phyloP scores from a whole-genome alignment of 257 asterid species.

The Apocynum venetum region DNA sequence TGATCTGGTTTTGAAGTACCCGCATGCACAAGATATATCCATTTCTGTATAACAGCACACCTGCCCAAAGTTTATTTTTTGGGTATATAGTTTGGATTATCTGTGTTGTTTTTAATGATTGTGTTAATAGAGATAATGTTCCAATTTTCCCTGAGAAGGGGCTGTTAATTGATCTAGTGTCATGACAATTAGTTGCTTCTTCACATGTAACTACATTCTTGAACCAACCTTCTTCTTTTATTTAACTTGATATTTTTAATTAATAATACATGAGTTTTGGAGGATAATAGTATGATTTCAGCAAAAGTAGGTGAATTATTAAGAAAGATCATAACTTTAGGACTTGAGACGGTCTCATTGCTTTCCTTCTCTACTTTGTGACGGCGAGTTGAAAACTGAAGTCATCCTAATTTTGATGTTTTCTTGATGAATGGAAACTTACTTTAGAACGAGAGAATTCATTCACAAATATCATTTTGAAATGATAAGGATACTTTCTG shows the following conservation, averaged over 20 bases:
- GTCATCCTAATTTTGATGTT: not conserved
- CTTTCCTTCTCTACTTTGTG: not conserved
- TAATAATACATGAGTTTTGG: not conserved
- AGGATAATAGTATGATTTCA: conserved; percentile 10
- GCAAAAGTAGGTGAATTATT: conserved; percentile 2
- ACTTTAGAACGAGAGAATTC: not conserved
- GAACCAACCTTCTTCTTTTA: not conserved
- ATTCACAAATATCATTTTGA: not conserved
- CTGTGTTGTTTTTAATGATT: not conserved
- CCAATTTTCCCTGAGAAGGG: not conserved
- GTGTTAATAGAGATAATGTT: not conserved
- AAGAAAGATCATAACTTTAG: not conserved
- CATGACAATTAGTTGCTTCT: not conserved
- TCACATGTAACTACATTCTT: not conserved
- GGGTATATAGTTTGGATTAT: not conserved
- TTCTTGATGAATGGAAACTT: not conserved
- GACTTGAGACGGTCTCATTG: not conserved
- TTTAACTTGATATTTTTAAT: not conserved
- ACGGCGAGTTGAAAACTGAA: not conserved
- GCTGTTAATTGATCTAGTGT: not conserved
- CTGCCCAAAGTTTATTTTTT: not conserved
- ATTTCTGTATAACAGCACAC: not conserved
- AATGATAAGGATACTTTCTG: not conserved
- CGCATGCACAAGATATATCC: not conserved
- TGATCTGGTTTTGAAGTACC: not conserved